These are phyloP conservation scores for Naganishia vishniacii DNA, from an alignment of 768 basidiomycete species.

Conservation along the genomic window DNA sequence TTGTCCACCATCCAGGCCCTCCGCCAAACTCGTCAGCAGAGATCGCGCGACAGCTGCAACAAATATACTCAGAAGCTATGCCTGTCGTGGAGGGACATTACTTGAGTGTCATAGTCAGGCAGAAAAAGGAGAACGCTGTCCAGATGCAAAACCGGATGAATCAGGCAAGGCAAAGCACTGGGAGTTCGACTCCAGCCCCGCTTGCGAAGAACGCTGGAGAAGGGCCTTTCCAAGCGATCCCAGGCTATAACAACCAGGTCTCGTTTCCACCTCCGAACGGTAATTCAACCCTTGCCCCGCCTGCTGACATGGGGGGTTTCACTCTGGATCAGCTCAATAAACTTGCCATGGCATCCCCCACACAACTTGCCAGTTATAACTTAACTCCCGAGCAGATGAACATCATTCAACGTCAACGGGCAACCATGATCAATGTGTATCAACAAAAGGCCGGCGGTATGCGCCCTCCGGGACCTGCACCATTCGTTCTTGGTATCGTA, in stretches of 20 bases:
- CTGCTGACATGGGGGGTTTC: slow-evolving; percentile 11
- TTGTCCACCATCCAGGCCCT: slow-evolving; percentile 15
- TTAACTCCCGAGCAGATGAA: slow-evolving; percentile 10
- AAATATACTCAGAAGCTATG: slow-evolving; percentile 18
- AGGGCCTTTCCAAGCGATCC: not conserved
- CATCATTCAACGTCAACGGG: slow-evolving; percentile 6
- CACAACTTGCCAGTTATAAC: not conserved
- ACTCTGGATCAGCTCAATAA: slow-evolving; percentile 18
- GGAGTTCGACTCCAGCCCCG: not conserved
- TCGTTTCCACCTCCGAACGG: not conserved
- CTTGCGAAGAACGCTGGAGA: not conserved
- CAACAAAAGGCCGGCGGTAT: slow-evolving; percentile 4
- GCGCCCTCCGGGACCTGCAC: not conserved
- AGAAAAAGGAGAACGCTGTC: not conserved
- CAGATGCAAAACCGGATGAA: not conserved
- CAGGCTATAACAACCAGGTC: not conserved
- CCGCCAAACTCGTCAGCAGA: slow-evolving; percentile 24
- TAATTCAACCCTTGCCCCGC: not conserved
- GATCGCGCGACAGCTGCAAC: slow-evolving; percentile 21
- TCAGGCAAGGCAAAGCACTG: not conserved
- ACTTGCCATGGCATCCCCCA: slow-evolving; percentile 2
- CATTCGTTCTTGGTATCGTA: not conserved
- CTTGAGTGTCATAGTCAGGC: slow-evolving; percentile 13
- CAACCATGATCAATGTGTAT: not conserved
- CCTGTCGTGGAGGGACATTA: slow-evolving; percentile 2